Conservation (phyloP, 805 yeast genomes). For the Priceomyces carsonii region DNA sequence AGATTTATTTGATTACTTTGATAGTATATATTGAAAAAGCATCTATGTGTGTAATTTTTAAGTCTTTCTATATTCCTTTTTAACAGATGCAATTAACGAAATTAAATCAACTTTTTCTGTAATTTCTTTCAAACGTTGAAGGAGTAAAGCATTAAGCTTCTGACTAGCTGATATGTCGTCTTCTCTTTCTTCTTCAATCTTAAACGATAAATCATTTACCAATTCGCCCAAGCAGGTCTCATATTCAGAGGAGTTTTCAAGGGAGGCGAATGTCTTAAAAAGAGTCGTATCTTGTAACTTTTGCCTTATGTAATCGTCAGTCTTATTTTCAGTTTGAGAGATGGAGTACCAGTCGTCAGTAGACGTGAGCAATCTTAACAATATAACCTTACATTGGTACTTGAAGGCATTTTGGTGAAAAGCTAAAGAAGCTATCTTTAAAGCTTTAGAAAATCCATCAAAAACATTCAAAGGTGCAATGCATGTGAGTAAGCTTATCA, state of each 20-base stretch:
- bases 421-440: constrained; percentile 49
- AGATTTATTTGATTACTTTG: constrained; percentile 7
- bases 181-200: background rate
- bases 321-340: constrained; percentile 31
- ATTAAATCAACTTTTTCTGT: constrained; percentile 5
- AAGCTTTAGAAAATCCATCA: constrained; percentile 41
- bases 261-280: constrained; percentile 39
- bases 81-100: constrained; percentile 22
- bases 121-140: constrained; percentile 5
- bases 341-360: constrained; percentile 54
- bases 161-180: background rate
- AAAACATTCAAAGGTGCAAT: constrained; percentile 30
- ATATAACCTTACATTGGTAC: constrained; percentile 34
- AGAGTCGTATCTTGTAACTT: constrained; percentile 43
- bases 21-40: constrained; percentile 8
- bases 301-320: constrained; percentile 42
- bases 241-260: constrained; percentile 20
- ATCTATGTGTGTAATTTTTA: no score
- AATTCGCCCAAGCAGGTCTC: constrained; percentile 15
- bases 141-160: constrained; percentile 2
- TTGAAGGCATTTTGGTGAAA: constrained; percentile 24
- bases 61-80: constrained; percentile 15
- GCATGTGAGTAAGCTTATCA: constrained; percentile 54
- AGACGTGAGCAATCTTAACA: constrained; percentile 58
- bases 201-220: constrained; percentile 8